These are phyloP conservation scores for Ophiostoma sp. DNA, from an alignment of 2,329 filamentous ascomycete genomes.

Conservation along the genomic window DNA sequence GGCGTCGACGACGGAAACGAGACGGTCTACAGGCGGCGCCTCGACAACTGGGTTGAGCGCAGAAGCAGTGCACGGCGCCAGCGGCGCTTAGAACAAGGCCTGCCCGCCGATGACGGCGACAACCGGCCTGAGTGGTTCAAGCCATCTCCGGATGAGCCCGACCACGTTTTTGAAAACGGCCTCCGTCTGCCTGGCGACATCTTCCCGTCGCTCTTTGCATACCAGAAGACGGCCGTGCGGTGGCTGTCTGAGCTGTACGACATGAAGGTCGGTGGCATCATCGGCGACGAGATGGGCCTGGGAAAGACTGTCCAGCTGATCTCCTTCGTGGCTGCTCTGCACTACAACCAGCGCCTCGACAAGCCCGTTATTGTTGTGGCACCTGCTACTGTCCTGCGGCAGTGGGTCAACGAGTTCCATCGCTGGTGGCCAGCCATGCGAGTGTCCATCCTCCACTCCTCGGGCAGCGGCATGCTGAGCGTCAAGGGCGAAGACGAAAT, in stretches of 20 bases:
- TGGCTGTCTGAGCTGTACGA: slow-evolving; percentile 92
- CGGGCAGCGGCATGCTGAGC: slow-evolving; percentile 85
- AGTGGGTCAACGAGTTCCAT: slow-evolving; percentile 99
- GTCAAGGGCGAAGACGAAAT: slow-evolving; percentile 21
- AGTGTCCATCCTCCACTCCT: slow-evolving; percentile 90
- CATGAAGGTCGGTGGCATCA: slow-evolving; percentile 85
- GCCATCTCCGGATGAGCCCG: slow-evolving; percentile 75
- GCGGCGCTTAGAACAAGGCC: slow-evolving; percentile 34
- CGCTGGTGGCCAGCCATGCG: slow-evolving; percentile 98
- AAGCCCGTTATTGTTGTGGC: slow-evolving; percentile 88
- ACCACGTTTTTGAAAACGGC: slow-evolving; percentile 67
- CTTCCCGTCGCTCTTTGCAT: slow-evolving; percentile 85
- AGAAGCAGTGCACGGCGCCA: slow-evolving; percentile 39
- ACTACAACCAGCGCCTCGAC: slow-evolving; percentile 79
- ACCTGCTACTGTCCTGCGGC: slow-evolving; percentile 87
- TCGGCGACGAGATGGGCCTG: slow-evolving; percentile 98
- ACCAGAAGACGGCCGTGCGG: slow-evolving; percentile 93
- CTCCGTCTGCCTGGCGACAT: slow-evolving; percentile 87
- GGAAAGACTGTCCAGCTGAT: slow-evolving; percentile 76
- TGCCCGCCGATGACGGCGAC: slow-evolving; percentile 39
- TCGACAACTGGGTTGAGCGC: slow-evolving; percentile 67
- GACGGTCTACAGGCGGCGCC: slow-evolving; percentile 65
- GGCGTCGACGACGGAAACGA: slow-evolving; percentile 86
- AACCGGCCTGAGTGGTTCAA: slow-evolving; percentile 66
- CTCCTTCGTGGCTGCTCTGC: slow-evolving; percentile 80